Evolutionary conservation across 108 stramenopile species (phyloP).

Genomic region (Cylindrotheca fusiformis): DNA sequence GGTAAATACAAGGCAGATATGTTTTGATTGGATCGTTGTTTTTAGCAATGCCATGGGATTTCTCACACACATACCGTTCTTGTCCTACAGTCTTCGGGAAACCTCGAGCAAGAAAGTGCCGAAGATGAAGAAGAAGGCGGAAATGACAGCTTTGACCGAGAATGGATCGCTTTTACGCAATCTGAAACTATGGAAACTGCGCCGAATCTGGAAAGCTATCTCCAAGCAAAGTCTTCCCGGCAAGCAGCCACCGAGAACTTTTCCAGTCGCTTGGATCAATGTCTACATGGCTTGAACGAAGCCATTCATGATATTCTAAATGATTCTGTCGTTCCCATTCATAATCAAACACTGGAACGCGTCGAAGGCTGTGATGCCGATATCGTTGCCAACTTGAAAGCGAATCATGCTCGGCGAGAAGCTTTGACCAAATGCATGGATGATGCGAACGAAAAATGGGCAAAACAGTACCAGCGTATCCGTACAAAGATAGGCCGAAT

Average conservation of each 20-base stretch:
- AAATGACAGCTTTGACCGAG: too few species aligned
- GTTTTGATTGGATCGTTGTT: too few species aligned
- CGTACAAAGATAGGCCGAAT: background rate
- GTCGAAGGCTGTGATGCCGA: slow-evolving; percentile 2
- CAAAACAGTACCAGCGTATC: background rate
- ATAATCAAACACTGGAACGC: background rate
- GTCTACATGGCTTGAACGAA: slow-evolving; percentile 1
- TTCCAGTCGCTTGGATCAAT: background rate
- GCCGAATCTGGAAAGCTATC: slow-evolving; percentile 9
- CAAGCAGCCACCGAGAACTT: slow-evolving; percentile 7
- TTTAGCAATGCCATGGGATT: too few species aligned
- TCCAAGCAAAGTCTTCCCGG: slow-evolving; percentile 7
- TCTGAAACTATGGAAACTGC: too few species aligned
- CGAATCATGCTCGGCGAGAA: slow-evolving; percentile 9
- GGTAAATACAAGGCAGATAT: too few species aligned
- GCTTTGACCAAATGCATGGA: background rate
- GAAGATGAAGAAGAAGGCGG: too few species aligned
- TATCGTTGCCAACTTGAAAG: background rate
- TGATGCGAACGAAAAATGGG: slow-evolving; percentile 11
- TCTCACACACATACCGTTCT: too few species aligned
- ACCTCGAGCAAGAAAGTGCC: too few species aligned
- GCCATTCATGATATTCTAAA: slow-evolving; percentile 11
- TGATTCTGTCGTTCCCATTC: slow-evolving; percentile 4
- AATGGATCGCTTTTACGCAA: too few species aligned
- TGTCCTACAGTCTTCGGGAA: too few species aligned